Conservation (phyloP, 2,329 filamentous ascomycete species). For the Plenodomus biglobosus region DNA sequence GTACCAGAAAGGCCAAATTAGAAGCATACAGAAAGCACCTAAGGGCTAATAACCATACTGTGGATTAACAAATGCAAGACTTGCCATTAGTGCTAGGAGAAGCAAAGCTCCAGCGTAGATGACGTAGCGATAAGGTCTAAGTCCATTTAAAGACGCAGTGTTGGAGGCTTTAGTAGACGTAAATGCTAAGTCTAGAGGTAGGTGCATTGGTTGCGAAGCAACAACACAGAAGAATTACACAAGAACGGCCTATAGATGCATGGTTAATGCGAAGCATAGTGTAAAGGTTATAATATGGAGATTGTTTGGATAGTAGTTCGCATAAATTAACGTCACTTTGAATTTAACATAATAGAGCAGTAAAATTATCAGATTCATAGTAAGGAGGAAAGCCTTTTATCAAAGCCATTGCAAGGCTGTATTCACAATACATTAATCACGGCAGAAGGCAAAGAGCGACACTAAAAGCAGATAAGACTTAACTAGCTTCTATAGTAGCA, state of each 20-base stretch:
- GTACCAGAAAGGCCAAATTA: slow-evolving; percentile 68
- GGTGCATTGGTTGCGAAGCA: slow-evolving; percentile 1
- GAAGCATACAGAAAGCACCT: slow-evolving; percentile 70
- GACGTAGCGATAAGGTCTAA: slow-evolving; percentile 66
- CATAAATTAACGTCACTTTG: background rate
- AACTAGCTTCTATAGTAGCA: slow-evolving; percentile 8
- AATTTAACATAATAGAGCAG: background rate
- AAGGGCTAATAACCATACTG: slow-evolving; percentile 60
- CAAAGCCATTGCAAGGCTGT: background rate
- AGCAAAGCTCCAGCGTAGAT: slow-evolving; percentile 61
- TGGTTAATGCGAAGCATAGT: background rate
- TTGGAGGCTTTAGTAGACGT: slow-evolving; percentile 1
- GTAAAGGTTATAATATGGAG: background rate
- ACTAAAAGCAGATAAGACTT: slow-evolving; percentile 29
- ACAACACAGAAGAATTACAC: background rate
- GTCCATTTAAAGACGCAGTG: slow-evolving; percentile 58
- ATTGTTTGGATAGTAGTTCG: background rate
- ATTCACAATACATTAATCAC: background rate
- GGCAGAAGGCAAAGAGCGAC: background rate
- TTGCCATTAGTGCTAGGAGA: slow-evolving; percentile 62
- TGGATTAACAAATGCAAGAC: slow-evolving; percentile 63
- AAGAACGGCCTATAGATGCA: background rate
- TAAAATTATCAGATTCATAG: background rate
- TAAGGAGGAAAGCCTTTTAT: background rate
- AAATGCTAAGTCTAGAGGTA: slow-evolving; percentile 2